Evolutionary conservation across 371 early-diverging fungal genomes (phyloP).

Genomic region (Mucor sp.): DNA sequence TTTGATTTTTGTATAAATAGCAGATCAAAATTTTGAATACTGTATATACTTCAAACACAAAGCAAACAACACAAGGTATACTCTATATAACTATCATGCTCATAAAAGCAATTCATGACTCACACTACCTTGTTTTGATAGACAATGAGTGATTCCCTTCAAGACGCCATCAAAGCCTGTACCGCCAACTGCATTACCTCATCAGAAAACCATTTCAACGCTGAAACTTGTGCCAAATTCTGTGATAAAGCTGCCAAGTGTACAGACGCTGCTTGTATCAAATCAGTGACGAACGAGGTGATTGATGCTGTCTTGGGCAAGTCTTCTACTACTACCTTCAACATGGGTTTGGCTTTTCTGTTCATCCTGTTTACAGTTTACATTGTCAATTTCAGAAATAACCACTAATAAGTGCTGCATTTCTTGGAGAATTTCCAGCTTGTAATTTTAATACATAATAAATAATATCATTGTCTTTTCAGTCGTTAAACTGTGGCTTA

Average conservation of each 20-base stretch:
- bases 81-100: neutral
- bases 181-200: neutral
- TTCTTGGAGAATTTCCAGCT: neutral
- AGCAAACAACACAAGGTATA: neutral
- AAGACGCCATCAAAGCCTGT: neutral
- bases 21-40: neutral
- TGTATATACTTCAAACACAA: neutral
- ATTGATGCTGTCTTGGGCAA: neutral
- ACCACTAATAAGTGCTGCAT: neutral
- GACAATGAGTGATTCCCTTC: neutral
- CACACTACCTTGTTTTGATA: neutral
- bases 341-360: neutral
- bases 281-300: neutral
- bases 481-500: too few relatives aligned
- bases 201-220: neutral
- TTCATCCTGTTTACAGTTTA: neutral
- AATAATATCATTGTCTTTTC: neutral
- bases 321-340: neutral
- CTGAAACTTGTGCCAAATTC: neutral
- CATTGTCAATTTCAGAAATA: neutral
- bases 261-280: neutral
- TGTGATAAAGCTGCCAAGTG: neutral
- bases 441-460: neutral
- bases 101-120: neutral
- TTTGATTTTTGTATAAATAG: neutral